Percentiles rank a stretch among this genome's conserved stretches.
These are phyloP conservation scores for Gymnopilus junonius DNA, from an alignment of 768 basidiomycete species.

Conservation along the genomic window DNA sequence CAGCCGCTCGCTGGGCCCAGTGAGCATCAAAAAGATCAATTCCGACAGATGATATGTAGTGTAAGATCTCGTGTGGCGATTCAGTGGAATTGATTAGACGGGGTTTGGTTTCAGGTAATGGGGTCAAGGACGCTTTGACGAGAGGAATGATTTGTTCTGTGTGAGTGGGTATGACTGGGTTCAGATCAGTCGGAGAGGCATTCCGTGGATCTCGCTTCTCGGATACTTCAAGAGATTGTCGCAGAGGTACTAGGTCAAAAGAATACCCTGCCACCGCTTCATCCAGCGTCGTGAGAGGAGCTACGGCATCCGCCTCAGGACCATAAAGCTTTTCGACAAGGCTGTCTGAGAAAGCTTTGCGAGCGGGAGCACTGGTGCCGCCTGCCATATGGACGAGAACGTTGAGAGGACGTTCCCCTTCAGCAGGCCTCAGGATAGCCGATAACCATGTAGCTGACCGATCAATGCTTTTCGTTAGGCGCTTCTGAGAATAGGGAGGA, in stretches of 20 bases:
- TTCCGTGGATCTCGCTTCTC: conserved; percentile 6
- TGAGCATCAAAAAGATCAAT: conserved; percentile 76
- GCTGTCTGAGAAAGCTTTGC: conserved; percentile 63
- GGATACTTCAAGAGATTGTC: conserved; percentile 33
- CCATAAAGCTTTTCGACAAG: conserved; percentile 61
- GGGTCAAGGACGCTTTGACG: conserved; percentile 60
- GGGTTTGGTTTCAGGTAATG: conserved; percentile 58
- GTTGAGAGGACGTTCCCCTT: conserved; percentile 34
- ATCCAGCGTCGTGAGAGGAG: conserved; percentile 60
- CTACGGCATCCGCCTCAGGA: conserved; percentile 54
- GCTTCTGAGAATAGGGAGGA: conserved; percentile 76
- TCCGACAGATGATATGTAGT: conserved; percentile 64
- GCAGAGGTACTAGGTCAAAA: conserved; percentile 65
- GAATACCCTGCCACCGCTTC: conserved; percentile 73
- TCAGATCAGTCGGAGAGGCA: conserved; percentile 2
- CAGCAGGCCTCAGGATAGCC: conserved; percentile 46
- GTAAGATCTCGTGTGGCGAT: conserved; percentile 79
- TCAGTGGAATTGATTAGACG: conserved; percentile 60
- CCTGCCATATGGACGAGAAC: conserved; percentile 78
- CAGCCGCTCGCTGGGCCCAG: conserved; percentile 73
- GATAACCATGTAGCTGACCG: conserved; percentile 69
- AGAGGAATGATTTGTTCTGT: conserved; percentile 39
- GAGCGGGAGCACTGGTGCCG: conserved; percentile 54
- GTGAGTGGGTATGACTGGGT: conserved; percentile 13
- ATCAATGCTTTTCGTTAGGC: conserved; percentile 76